phyloP scores from a whole-genome alignment of 495 filamentous ascomycete genomes.

The Platismatia glauca region DNA sequence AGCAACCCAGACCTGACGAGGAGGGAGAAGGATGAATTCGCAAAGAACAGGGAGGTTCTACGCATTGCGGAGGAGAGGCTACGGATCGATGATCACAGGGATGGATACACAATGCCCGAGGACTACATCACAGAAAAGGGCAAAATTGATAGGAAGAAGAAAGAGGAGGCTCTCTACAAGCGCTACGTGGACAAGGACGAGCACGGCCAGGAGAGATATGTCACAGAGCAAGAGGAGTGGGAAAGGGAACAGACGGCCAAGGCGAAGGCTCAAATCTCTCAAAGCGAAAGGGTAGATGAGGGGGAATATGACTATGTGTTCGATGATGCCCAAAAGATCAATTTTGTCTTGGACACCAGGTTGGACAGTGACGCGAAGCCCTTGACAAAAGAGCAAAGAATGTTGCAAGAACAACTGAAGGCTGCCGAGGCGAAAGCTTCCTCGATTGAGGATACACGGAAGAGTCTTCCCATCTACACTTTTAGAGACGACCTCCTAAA shows the following conservation, averaged over 20 bases:
- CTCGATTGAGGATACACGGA: conserved; percentile 84
- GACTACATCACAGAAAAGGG: conserved; percentile 91
- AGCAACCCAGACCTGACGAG: conserved; percentile 67
- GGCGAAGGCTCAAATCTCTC: conserved; percentile 77
- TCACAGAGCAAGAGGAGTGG: conserved; percentile 96
- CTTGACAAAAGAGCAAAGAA: conserved; percentile 67
- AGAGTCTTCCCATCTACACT: conserved; percentile 81
- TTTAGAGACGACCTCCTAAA: conserved; percentile 70
- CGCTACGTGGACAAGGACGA: conserved; percentile 87
- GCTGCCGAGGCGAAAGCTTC: conserved; percentile 77
- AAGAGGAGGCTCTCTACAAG: conserved; percentile 82
- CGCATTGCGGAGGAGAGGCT: conserved; percentile 81
- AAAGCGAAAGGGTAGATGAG: conserved; percentile 65
- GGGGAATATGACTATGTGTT: conserved; percentile 93
- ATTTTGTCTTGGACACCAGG: conserved; percentile 69
- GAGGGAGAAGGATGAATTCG: conserved; percentile 81
- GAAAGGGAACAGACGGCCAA: conserved; percentile 85
- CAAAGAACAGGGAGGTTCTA: conserved; percentile 78
- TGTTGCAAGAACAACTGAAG: conserved; percentile 69
- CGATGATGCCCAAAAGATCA: conserved; percentile 80
- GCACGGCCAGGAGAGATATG: conserved; percentile 75
- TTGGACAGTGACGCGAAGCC: conserved; percentile 58
- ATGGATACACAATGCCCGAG: conserved; percentile 90
- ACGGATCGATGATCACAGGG: conserved; percentile 80
- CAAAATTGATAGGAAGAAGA: conserved; percentile 81